These are phyloP conservation scores for Phytophthora hibernalis DNA, from an alignment of 352 stramenopile genomes.

Conservation along the genomic window DNA sequence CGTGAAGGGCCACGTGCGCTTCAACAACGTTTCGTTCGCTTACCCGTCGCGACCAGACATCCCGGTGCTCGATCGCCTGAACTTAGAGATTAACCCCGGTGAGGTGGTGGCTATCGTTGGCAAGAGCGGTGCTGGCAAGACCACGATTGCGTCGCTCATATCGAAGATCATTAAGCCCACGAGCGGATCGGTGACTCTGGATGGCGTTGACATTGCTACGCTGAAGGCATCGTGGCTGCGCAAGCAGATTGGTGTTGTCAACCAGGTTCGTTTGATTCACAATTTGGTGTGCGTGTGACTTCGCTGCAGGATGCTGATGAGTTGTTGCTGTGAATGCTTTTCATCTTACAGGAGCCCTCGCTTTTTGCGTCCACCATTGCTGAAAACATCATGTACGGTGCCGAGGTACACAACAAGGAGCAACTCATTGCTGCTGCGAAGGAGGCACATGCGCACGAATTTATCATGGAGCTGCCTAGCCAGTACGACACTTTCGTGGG, in stretches of 20 bases:
- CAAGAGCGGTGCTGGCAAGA: conserved; percentile 86
- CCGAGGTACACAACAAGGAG: conserved; percentile 56
- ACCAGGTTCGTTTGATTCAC: conserved; percentile 44
- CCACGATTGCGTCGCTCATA: conserved; percentile 82
- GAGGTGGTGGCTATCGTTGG: conserved; percentile 89
- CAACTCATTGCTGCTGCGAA: conserved; percentile 69
- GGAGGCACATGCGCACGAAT: conserved; percentile 80
- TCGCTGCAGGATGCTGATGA: conserved; percentile 11
- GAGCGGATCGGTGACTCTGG: conserved; percentile 63
- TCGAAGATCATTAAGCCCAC: conserved; percentile 79
- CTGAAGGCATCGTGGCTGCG: conserved; percentile 80
- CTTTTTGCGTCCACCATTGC: conserved; percentile 84
- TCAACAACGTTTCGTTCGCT: conserved; percentile 84
- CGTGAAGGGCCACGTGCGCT: conserved; percentile 74
- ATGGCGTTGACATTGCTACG: conserved; percentile 73
- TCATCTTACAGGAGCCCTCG: conserved; percentile 57
- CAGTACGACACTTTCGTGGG: conserved; percentile 97
- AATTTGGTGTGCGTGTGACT: neutral
- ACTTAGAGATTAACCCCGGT: conserved; percentile 77
- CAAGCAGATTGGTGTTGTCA: conserved; percentile 89
- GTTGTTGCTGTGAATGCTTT: conserved; percentile 9
- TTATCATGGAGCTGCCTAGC: conserved; percentile 87
- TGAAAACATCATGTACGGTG: conserved; percentile 90
- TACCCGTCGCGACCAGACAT: conserved; percentile 84
- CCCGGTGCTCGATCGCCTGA: conserved; percentile 68